Base-by-base conservation (phyloP, 2,329 filamentous ascomycete species). In the Microdochium trichocladiopsis region DNA sequence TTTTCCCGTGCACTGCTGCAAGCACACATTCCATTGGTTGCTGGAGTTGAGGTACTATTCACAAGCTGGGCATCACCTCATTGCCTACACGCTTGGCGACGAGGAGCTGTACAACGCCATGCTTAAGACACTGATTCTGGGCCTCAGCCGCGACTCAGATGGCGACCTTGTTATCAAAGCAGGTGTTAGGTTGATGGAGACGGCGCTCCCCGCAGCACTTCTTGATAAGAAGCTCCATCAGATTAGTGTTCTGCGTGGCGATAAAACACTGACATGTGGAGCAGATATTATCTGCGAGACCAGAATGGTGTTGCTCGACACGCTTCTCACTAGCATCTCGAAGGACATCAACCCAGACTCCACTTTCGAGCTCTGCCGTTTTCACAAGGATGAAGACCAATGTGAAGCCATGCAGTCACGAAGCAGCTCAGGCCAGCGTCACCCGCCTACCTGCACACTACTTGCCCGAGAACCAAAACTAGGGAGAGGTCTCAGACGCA, bases 81-180 rank as follows among this genome's bases (percentile, higher is more conserved):
- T 62, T 31, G 60, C 61, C 14, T 65, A 61, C 60, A 55, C 53
- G 2, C 55, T 65, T 45, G 62, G 62, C 1, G 54, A 58, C 0
- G 31, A 56, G 14, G 52, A 57, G 16, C 48, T 63, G 1, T 61
- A 60, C 48, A 52, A 57, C 10, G 52, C 63, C 10, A 60, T 60
- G 56, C 14, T 58, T 16, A 55, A 63, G 22, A 53, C 54, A 0
- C 51, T 64, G 14, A 58, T 60, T 21, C 45, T 60, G 24, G 61
- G 52, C 50, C 43, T 54, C 21, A 58, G 56, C 43, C 43, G 60
- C 5, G 52, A 60, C 45, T 14, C 9, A 2, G 21, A 56, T 16
- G 61, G 62, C 21, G 50, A 59, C 18, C 53, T 63, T 23, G 55
- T 56, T 24, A 61, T 63, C 37, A 41, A 50, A 1, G 45, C 51